phyloP scores from a whole-genome alignment of 768 basidiomycete species.

The Boletus insuetus region DNA sequence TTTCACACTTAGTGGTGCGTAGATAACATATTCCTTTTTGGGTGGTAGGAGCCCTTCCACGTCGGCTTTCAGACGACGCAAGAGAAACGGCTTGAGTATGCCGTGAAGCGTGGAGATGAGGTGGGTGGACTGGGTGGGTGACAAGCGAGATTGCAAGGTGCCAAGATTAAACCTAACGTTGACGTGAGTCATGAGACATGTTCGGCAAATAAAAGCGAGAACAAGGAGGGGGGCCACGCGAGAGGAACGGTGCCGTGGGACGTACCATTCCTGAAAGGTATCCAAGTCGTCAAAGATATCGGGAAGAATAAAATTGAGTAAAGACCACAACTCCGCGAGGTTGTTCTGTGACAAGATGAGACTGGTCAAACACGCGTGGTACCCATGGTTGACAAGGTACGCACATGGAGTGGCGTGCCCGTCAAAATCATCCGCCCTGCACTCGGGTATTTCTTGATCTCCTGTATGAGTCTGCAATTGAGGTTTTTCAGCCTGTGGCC shows the following conservation, averaged over 20 bases:
- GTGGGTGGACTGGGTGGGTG: slow-evolving; percentile 54
- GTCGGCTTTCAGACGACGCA: slow-evolving; percentile 88
- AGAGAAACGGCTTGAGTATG: slow-evolving; percentile 93
- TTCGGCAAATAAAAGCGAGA: neutral
- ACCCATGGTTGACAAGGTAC: slow-evolving; percentile 20
- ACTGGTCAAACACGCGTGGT: neutral
- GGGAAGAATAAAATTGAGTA: slow-evolving; percentile 94
- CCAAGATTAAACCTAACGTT: slow-evolving; percentile 67
- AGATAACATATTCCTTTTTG: slow-evolving; percentile 93
- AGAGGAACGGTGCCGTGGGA: neutral
- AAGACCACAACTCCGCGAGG: slow-evolving; percentile 88
- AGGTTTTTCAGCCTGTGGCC: slow-evolving; percentile 95
- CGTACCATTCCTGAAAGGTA: slow-evolving; percentile 85
- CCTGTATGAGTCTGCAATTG: slow-evolving; percentile 84
- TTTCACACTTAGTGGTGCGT: slow-evolving; percentile 78
- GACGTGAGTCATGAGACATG: neutral
- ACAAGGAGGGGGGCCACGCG: neutral
- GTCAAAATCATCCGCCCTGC: slow-evolving; percentile 92
- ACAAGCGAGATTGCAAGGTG: slow-evolving; percentile 53
- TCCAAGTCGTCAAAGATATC: slow-evolving; percentile 89
- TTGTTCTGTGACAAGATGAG: slow-evolving; percentile 71
- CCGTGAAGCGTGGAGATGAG: slow-evolving; percentile 80
- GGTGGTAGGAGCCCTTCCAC: slow-evolving; percentile 79
- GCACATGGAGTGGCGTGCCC: slow-evolving; percentile 92
- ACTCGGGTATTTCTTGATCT: slow-evolving; percentile 82